phyloP scores from a whole-genome alignment of 305 asterid species.

The Euphrasia arctica region DNA sequence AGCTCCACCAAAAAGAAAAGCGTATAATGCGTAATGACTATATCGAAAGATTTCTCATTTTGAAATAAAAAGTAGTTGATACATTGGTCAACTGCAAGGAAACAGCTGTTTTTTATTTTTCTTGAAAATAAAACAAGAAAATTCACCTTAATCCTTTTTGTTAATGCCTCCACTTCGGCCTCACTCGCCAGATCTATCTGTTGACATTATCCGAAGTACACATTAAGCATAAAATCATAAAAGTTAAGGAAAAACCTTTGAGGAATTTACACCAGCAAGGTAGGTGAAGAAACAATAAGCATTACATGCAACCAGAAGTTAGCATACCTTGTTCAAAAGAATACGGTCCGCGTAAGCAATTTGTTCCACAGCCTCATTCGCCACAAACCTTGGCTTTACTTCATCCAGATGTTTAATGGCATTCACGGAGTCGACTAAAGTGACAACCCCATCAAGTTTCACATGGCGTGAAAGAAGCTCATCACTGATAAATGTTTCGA shows the following conservation, averaged over 20 bases:
- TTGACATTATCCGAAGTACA: conserved; percentile 29
- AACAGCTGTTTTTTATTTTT: conserved; percentile 4
- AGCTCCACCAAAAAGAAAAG: background rate
- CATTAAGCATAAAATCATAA: conserved; percentile 16
- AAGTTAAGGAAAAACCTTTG: conserved; percentile 19
- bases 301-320: conserved; percentile 10
- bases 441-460: conserved; percentile 96
- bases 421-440: conserved; percentile 83
- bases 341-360: conserved; percentile 96
- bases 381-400: conserved; percentile 95
- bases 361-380: conserved; percentile 95
- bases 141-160: conserved; percentile 64
- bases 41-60: conserved; percentile 11
- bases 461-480: conserved; percentile 78
- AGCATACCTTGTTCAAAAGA: conserved; percentile 72
- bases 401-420: conserved; percentile 71
- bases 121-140: background rate
- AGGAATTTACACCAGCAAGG: conserved; percentile 25
- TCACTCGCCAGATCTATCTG: conserved; percentile 82
- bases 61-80: background rate
- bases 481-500: conserved; percentile 88
- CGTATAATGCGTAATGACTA: background rate
- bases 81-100: conserved; percentile 7
- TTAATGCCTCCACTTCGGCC: conserved; percentile 59
- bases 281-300: conserved; percentile 15